Evolutionary conservation across 2,329 filamentous ascomycete species (phyloP).

Genomic region (Trichocomaceae sp.): DNA sequence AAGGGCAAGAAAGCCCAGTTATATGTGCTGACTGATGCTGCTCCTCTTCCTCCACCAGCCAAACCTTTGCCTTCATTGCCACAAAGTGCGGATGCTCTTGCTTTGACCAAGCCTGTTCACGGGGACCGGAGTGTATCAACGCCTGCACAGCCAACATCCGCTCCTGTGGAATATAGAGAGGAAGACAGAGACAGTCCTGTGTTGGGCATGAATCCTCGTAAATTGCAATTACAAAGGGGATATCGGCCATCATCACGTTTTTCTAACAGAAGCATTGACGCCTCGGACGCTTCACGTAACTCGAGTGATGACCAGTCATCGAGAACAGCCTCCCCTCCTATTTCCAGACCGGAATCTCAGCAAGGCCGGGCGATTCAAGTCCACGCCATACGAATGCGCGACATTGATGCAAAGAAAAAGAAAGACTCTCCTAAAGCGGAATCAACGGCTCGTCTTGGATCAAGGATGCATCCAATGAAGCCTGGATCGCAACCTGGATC

Average conservation of each 20-base stretch:
- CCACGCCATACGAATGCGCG: conserved; percentile 23
- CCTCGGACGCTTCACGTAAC: background rate
- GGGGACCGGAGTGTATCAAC: background rate
- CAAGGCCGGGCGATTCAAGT: conserved; percentile 21
- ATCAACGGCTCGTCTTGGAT: background rate
- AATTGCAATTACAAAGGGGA: conserved; percentile 6
- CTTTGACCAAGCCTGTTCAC: background rate
- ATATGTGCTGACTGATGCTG: conserved; percentile 24
- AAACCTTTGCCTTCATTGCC: conserved; percentile 30
- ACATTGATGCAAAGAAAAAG: conserved; percentile 22
- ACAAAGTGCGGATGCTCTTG: conserved; percentile 9
- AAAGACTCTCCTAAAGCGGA: background rate
- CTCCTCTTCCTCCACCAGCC: conserved; percentile 29
- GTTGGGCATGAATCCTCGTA: conserved; percentile 5
- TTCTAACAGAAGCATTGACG: conserved; percentile 7
- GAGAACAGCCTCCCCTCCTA: conserved; percentile 8
- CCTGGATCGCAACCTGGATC: background rate
- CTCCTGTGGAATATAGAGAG: conserved; percentile 1
- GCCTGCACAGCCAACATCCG: conserved; percentile 1
- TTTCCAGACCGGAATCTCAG: conserved; percentile 14
- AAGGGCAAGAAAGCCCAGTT: conserved; percentile 9
- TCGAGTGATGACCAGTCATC: conserved; percentile 5
- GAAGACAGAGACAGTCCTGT: conserved; percentile 10
- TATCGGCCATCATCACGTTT: conserved; percentile 7
- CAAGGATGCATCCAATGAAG: background rate